Conservation (phyloP, 2,329 filamentous ascomycete species). For the Acrodontium crateriforme region DNA sequence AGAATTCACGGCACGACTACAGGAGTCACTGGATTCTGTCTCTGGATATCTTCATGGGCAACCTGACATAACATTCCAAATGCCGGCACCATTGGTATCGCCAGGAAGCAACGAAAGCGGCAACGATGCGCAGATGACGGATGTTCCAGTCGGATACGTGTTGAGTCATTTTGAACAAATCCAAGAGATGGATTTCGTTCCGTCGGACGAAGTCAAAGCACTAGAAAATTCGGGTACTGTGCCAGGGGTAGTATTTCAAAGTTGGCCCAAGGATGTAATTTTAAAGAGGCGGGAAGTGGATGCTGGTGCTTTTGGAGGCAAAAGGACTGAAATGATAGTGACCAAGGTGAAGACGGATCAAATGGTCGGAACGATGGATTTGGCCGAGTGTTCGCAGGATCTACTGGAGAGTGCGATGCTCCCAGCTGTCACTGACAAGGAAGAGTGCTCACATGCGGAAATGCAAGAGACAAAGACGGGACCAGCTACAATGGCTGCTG, state of each 20-base stretch:
- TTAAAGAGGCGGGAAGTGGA: constrained; percentile 6
- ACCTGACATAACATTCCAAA: not conserved
- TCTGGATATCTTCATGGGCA: too few species aligned
- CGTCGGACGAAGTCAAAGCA: not conserved
- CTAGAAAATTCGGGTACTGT: not conserved
- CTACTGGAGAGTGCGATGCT: too few species aligned
- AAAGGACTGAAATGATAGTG: constrained; percentile 7
- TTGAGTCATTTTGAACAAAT: constrained; percentile 18
- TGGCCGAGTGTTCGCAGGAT: not conserved
- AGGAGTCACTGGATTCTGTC: too few species aligned
- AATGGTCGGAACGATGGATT: too few species aligned
- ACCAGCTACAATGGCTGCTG: too few species aligned
- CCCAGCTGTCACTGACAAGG: too few species aligned
- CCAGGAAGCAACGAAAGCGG: too few species aligned
- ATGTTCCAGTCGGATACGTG: constrained; percentile 10
- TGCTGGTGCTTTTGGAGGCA: constrained; percentile 7
- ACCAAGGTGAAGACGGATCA: constrained; percentile 1
- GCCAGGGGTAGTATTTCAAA: constrained; percentile 1
- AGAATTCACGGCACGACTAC: too few species aligned
- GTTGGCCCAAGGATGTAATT: constrained; percentile 4
- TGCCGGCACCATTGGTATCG: too few species aligned
- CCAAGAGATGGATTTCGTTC: constrained; percentile 7
- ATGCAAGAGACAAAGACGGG: too few species aligned
- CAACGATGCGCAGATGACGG: too few species aligned
- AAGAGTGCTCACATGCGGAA: too few species aligned